phyloP scores from a whole-genome alignment of 1,284 basidiomycete species.

The Leccinum pachyderme region DNA sequence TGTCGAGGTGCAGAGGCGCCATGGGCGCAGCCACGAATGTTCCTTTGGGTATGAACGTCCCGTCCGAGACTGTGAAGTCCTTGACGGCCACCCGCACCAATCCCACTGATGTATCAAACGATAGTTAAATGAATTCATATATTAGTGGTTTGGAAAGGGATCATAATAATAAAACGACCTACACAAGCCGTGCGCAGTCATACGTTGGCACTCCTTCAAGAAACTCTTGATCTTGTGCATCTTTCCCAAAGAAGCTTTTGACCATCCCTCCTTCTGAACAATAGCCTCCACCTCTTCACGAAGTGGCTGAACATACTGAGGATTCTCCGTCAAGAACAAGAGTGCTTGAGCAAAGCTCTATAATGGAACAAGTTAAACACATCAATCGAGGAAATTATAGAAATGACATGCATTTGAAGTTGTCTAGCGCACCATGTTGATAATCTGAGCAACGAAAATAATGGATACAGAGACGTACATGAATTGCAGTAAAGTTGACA shows the following conservation, averaged over 20 bases:
- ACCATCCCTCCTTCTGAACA: conserved; percentile 46
- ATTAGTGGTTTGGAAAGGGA: neutral
- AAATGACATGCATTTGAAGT: conserved; percentile 4
- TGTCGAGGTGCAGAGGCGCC: conserved; percentile 27
- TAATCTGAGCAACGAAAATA: neutral
- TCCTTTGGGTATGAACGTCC: conserved; percentile 23
- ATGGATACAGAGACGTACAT: conserved; percentile 15
- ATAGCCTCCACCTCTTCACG: conserved; percentile 37
- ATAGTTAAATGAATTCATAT: neutral
- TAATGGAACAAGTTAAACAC: neutral
- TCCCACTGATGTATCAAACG: neutral
- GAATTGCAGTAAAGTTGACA: conserved; percentile 41
- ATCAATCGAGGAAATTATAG: neutral
- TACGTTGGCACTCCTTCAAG: conserved; percentile 41
- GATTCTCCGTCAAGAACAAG: conserved; percentile 36
- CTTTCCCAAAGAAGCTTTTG: conserved; percentile 38
- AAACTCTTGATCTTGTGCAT: conserved; percentile 48
- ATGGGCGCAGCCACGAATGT: conserved; percentile 26
- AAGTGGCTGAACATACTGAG: conserved; percentile 30
- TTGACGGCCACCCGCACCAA: conserved; percentile 8
- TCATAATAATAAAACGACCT: conserved; percentile 7
- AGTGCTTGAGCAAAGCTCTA: conserved; percentile 36
- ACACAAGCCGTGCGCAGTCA: conserved; percentile 29
- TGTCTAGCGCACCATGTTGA: conserved; percentile 3
- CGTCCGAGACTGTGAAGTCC: conserved; percentile 42